These are phyloP conservation scores for Chytriomyces sp. DNA, from an alignment of 192 early-diverging fungal species.

Conservation along the genomic window DNA sequence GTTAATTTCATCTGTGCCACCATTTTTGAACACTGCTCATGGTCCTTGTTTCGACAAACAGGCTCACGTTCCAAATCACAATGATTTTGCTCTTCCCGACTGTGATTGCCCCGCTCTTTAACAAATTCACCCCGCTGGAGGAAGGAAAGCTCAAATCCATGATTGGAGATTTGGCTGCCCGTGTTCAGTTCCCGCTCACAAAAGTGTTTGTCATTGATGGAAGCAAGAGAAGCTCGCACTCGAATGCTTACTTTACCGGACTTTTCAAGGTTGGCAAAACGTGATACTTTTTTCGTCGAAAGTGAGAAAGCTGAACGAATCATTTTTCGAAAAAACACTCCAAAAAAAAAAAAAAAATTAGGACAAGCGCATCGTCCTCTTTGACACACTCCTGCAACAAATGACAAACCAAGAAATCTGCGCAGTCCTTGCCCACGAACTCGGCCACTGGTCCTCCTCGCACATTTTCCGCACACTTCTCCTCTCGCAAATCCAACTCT, in stretches of 20 bases:
- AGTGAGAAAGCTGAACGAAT: no score
- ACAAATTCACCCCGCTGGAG: conserved; percentile 87
- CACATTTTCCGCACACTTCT: conserved; percentile 81
- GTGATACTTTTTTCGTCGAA: no score
- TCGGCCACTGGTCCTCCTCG: conserved; percentile 92
- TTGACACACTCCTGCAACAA: conserved; percentile 90
- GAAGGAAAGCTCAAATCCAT: conserved; percentile 78
- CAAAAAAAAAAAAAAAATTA: no score
- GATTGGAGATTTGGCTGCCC: conserved; percentile 81
- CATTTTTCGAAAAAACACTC: no score
- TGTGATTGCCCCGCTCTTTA: conserved; percentile 95
- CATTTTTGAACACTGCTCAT: neutral
- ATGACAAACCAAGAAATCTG: conserved; percentile 83
- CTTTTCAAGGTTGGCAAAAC: conserved; percentile 68
- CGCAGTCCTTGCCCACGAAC: conserved; percentile 94
- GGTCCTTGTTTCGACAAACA: conserved; percentile 4
- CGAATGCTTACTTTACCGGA: conserved; percentile 96
- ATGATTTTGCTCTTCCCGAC: conserved; percentile 84
- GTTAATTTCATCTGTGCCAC: neutral
- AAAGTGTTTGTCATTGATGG: conserved; percentile 96
- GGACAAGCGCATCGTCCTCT: conserved; percentile 96
- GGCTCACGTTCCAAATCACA: conserved; percentile 53
- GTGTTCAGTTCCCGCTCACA: conserved; percentile 87
- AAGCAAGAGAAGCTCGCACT: conserved; percentile 84
- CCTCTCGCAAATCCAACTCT: conserved; percentile 75